Evolutionary conservation across 1,284 basidiomycete genomes (phyloP).

Genomic region (Grifola frondosa): DNA sequence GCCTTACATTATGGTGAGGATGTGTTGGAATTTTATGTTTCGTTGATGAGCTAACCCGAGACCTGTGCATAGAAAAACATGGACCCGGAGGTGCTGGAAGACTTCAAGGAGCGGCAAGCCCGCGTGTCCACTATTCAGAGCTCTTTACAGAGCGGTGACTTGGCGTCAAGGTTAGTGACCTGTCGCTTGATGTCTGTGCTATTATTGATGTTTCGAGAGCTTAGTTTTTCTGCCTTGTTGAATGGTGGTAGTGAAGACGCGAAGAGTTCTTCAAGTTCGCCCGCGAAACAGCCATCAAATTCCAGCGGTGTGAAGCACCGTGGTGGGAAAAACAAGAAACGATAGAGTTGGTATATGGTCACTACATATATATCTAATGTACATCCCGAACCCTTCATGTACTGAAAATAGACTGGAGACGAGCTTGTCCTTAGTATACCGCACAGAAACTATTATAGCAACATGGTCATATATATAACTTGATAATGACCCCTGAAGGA

Average conservation of each 20-base stretch:
- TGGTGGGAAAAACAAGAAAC: conserved; percentile 28
- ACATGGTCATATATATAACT: no score
- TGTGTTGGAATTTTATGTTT: neutral
- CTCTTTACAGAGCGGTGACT: conserved; percentile 56
- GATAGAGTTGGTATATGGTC: no score
- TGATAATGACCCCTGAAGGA: no score
- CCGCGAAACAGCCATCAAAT: conserved; percentile 15
- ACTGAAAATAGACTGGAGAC: no score
- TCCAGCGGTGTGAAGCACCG: conserved; percentile 24
- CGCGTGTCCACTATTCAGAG: conserved; percentile 60
- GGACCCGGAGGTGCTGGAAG: conserved; percentile 75
- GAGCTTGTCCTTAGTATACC: no score
- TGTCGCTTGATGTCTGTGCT: neutral
- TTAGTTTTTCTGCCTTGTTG: conserved; percentile 29
- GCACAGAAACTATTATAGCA: no score
- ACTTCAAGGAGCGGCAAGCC: conserved; percentile 68
- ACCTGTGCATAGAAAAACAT: conserved; percentile 60
- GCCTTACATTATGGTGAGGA: conserved; percentile 77
- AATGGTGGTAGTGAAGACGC: conserved; percentile 21
- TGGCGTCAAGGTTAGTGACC: conserved; percentile 37
- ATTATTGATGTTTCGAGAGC: neutral
- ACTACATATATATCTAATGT: no score
- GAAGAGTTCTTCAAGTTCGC: conserved; percentile 16
- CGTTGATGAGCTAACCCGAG: no score
- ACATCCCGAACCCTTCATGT: no score